phyloP scores from a whole-genome alignment of 805 yeast species.

The Priceomyces fermenticarens region DNA sequence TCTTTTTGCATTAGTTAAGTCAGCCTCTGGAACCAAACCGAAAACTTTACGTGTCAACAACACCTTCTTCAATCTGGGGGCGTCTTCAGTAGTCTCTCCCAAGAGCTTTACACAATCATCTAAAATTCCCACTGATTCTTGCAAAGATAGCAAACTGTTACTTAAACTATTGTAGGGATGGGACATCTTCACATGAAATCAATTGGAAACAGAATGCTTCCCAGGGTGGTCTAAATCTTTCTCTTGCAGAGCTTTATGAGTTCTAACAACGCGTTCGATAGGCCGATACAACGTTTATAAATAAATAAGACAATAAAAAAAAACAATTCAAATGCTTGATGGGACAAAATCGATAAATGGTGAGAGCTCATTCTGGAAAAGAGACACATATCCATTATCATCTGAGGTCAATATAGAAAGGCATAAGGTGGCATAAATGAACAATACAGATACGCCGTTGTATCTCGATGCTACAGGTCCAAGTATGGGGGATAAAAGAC shows the following conservation, averaged over 20 bases:
- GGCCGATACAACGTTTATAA: background rate
- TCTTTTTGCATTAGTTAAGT: slow-evolving; percentile 38
- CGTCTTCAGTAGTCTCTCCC: slow-evolving; percentile 37
- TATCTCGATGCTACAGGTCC: slow-evolving; percentile 15
- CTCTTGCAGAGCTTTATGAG: too few species aligned
- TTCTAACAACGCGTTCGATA: background rate
- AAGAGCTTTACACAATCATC: slow-evolving; percentile 29
- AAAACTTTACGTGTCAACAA: slow-evolving; percentile 46
- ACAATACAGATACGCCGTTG: slow-evolving; percentile 19
- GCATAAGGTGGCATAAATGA: slow-evolving; percentile 2
- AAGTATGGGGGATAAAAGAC: slow-evolving; percentile 1
- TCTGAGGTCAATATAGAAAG: background rate
- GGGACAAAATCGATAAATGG: background rate
- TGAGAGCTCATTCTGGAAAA: too few species aligned
- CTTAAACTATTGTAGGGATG: slow-evolving; percentile 10
- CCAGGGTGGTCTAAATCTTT: too few species aligned
- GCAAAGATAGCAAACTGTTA: slow-evolving; percentile 20
- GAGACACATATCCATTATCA: background rate
- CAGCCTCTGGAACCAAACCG: slow-evolving; percentile 50
- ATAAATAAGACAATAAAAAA: background rate
- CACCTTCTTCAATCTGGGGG: slow-evolving; percentile 35
- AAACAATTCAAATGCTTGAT: background rate
- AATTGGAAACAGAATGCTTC: background rate
- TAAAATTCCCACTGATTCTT: slow-evolving; percentile 31
- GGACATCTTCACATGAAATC: slow-evolving; percentile 3